phyloP scores from a whole-genome alignment of 306 rosid genomes.

The Prunus mira region DNA sequence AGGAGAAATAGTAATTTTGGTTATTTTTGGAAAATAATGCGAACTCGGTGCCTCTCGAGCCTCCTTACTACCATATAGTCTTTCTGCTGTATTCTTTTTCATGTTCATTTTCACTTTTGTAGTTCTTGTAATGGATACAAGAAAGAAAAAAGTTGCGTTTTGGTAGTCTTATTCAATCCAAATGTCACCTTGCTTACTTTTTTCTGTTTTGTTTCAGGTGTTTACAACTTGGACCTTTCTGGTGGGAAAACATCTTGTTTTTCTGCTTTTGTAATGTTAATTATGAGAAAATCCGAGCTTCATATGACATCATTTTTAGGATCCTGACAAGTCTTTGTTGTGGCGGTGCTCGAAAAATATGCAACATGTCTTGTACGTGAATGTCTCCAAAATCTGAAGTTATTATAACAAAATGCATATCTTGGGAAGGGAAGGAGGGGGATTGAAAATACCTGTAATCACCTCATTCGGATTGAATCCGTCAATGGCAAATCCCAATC shows the following conservation, averaged over 20 bases:
- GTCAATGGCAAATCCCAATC: too few species aligned
- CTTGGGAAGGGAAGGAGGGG: not conserved
- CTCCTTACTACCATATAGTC: too few species aligned
- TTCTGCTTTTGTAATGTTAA: not conserved
- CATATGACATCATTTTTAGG: conserved; percentile 21
- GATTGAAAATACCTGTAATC: not conserved
- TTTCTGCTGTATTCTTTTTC: not conserved
- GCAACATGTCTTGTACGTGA: not conserved
- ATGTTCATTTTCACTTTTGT: too few species aligned
- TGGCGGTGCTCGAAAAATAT: conserved; percentile 18
- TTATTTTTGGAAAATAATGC: not conserved
- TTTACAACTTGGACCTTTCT: not conserved
- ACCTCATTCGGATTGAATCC: too few species aligned
- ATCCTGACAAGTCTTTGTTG: conserved; percentile 10
- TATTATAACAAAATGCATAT: not conserved
- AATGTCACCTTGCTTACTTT: too few species aligned
- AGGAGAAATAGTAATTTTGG: conserved; percentile 52
- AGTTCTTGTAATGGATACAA: too few species aligned
- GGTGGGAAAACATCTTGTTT: conserved; percentile 12
- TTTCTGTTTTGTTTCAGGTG: conserved; percentile 3
- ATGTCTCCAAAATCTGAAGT: conserved; percentile 3
- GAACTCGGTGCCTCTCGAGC: not conserved
- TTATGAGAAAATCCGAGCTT: conserved; percentile 20
- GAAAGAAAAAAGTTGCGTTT: not conserved
- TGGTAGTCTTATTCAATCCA: too few species aligned